Percentiles rank a stretch among this genome's conserved stretches.
These are phyloP conservation scores for Phytophthora tentaculata DNA, from an alignment of 352 stramenopile species.

Conservation along the genomic window DNA sequence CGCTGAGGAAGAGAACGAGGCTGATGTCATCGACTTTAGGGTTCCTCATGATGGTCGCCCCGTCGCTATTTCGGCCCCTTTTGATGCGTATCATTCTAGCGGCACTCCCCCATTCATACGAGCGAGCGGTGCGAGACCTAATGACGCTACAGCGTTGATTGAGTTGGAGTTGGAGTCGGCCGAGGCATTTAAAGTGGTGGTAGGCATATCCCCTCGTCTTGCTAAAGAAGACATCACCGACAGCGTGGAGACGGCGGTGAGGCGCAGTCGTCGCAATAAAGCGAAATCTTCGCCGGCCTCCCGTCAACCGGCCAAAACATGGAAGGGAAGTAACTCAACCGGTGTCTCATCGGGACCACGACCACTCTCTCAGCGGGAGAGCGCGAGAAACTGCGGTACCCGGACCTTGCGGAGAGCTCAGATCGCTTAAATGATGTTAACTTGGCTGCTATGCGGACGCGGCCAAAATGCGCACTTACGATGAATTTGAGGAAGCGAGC, in stretches of 20 bases:
- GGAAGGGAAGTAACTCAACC: background rate
- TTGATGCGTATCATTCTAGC: no score
- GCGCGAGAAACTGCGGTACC: background rate
- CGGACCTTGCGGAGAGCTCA: background rate
- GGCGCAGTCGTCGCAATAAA: background rate
- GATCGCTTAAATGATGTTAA: background rate
- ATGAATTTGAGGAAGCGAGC: background rate
- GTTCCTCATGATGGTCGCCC: background rate
- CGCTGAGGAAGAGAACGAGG: background rate
- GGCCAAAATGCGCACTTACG: background rate
- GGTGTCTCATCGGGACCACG: background rate
- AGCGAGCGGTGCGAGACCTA: no score
- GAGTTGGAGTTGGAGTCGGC: background rate
- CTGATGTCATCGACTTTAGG: background rate
- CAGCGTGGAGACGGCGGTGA: background rate
- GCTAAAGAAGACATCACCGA: background rate
- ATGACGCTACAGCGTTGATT: no score
- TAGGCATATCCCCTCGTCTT: background rate
- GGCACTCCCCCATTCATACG: no score
- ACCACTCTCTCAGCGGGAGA: background rate
- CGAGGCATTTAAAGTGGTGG: background rate
- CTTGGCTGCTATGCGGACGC: slow-evolving; percentile 5
- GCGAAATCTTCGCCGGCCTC: background rate
- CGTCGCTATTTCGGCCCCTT: no score
- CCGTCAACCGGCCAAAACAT: background rate